Evolutionary conservation across 192 early-diverging fungal genomes (phyloP).

Genomic region (Coemansia sp.): DNA sequence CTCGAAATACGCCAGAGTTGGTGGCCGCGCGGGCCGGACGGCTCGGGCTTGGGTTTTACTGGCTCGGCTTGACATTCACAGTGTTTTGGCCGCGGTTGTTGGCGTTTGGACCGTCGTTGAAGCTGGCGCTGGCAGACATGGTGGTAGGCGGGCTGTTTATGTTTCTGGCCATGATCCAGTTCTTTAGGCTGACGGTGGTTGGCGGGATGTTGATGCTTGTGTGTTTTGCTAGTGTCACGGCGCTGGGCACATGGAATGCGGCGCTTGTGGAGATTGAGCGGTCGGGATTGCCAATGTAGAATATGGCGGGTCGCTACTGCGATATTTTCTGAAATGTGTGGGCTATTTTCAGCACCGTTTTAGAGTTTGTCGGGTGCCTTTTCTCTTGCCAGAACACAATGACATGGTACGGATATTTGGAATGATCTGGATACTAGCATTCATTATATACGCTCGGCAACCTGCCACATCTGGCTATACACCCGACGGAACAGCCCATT

Average conservation of each 20-base stretch:
- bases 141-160: slow-evolving; percentile 25
- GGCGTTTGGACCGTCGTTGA: slow-evolving; percentile 30
- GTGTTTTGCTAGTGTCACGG: slow-evolving; percentile 17
- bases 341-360: no score
- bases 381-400: no score
- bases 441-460: no score
- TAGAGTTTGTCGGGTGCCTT: no score
- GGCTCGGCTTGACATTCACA: slow-evolving; percentile 45
- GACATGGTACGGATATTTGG: no score
- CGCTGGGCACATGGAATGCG: slow-evolving; percentile 42
- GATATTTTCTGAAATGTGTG: no score
- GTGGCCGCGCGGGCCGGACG: slow-evolving; percentile 36
- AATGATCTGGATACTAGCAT: no score
- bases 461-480: no score
- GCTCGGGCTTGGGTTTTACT: slow-evolving; percentile 45
- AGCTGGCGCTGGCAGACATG: slow-evolving; percentile 36
- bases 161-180: slow-evolving; percentile 41
- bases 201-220: slow-evolving; percentile 41
- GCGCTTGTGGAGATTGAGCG: slow-evolving; percentile 28
- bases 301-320: no score
- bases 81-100: slow-evolving; percentile 42
- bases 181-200: slow-evolving; percentile 30
- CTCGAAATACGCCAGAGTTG: slow-evolving; percentile 22
- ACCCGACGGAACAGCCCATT: no score
- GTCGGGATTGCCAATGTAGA: not conserved